phyloP scores from a whole-genome alignment of 768 basidiomycete genomes.

The Kwoniella europaea region DNA sequence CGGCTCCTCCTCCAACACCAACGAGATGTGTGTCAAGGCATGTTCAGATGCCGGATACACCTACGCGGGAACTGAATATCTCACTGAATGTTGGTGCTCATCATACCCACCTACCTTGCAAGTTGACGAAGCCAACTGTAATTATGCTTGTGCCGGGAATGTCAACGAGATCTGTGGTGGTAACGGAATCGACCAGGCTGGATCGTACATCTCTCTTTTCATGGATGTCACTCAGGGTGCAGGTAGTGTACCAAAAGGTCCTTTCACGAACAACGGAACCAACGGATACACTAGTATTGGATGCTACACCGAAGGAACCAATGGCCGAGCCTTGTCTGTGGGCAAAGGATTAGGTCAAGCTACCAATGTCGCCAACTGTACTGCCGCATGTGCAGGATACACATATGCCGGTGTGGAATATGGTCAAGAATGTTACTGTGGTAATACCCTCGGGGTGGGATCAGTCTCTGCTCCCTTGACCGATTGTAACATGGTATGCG shows the following conservation, averaged over 20 bases:
- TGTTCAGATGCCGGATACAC: slow-evolving; percentile 53
- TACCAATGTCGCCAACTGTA: slow-evolving; percentile 60
- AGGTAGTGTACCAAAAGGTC: slow-evolving; percentile 2
- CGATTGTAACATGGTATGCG: slow-evolving; percentile 74
- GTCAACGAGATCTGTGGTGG: slow-evolving; percentile 28
- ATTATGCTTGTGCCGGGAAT: slow-evolving; percentile 39
- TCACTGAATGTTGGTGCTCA: slow-evolving; percentile 48
- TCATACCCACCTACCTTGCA: slow-evolving; percentile 9
- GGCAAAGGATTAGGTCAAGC: slow-evolving; percentile 22
- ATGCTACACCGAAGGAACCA: slow-evolving; percentile 44
- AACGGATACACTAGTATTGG: slow-evolving; percentile 42
- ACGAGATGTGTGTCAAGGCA: slow-evolving; percentile 45
- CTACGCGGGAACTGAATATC: slow-evolving; percentile 56
- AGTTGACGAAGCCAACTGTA: slow-evolving; percentile 26
- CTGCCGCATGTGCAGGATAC: slow-evolving; percentile 68
- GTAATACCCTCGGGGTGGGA: slow-evolving; percentile 69
- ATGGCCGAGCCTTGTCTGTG: slow-evolving; percentile 40
- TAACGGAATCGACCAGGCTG: slow-evolving; percentile 17
- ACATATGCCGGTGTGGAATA: slow-evolving; percentile 74
- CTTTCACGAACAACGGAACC: slow-evolving; percentile 17
- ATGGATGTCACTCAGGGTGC: neutral
- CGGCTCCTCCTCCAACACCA: slow-evolving; percentile 39
- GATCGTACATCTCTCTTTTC: slow-evolving; percentile 25
- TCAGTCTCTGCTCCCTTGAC: slow-evolving; percentile 57
- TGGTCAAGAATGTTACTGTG: slow-evolving; percentile 62